These are phyloP conservation scores for Hypomontagnella monticulosa DNA, from an alignment of 495 filamentous ascomycete genomes.

Conservation along the genomic window DNA sequence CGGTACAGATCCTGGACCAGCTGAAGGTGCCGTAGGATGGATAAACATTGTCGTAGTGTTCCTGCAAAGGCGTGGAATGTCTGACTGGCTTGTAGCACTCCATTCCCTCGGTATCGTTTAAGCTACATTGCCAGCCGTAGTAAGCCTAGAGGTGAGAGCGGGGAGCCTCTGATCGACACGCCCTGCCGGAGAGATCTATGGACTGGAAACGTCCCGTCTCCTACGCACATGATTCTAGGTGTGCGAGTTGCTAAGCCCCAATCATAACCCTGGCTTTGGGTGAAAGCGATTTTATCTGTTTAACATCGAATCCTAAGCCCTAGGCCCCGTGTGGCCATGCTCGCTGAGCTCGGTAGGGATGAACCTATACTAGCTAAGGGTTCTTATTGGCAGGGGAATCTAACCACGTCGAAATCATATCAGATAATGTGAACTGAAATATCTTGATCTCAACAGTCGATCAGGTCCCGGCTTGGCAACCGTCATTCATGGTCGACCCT, in stretches of 20 bases:
- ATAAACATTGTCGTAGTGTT: slow-evolving; percentile 19
- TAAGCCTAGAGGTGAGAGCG: slow-evolving; percentile 16
- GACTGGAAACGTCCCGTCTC: slow-evolving; percentile 8
- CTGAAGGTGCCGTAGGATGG: slow-evolving; percentile 27
- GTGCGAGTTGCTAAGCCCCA: slow-evolving; percentile 9
- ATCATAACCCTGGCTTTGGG: neutral
- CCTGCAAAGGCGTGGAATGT: neutral
- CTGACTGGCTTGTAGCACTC: slow-evolving; percentile 4
- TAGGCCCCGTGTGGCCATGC: neutral
- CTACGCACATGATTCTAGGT: slow-evolving; percentile 1
- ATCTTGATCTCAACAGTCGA: slow-evolving; percentile 2
- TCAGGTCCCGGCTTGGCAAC: neutral
- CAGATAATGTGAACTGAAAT: neutral
- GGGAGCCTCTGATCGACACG: neutral
- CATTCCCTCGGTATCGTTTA: neutral
- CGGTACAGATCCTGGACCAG: slow-evolving; percentile 5
- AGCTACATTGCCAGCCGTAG: slow-evolving; percentile 11
- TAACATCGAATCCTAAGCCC: neutral
- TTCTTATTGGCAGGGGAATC: too few species aligned
- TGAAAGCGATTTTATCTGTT: neutral
- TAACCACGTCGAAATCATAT: neutral
- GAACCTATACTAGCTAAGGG: neutral
- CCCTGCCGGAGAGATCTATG: neutral
- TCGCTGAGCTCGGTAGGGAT: neutral
- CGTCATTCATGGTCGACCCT: neutral